A percentile compares a stretch with the other conserved stretches of the same genome.
These are phyloP conservation scores for Verticillium zaregamsianum DNA, from an alignment of 2,329 filamentous ascomycete species.

Conservation along the genomic window DNA sequence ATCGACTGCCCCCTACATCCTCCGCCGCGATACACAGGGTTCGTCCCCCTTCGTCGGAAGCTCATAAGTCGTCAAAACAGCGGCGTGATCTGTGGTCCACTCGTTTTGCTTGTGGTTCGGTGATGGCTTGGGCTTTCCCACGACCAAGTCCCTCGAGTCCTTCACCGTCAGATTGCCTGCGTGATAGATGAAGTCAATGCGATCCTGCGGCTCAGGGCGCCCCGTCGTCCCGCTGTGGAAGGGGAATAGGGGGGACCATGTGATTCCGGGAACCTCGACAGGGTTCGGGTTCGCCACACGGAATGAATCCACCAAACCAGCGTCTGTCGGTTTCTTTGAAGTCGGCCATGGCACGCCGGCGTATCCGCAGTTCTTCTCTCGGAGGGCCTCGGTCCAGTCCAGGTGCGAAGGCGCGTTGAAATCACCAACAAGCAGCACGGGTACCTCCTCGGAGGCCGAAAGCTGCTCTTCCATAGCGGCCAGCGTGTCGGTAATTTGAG, in stretches of 20 bases:
- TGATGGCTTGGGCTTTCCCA: slow-evolving; percentile 26
- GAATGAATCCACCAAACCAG: slow-evolving; percentile 35
- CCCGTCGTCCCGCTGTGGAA: slow-evolving; percentile 20
- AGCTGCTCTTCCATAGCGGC: slow-evolving; percentile 26
- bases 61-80: background rate
- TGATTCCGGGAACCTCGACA: slow-evolving; percentile 23
- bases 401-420: slow-evolving; percentile 40
- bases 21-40: background rate
- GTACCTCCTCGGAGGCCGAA: slow-evolving; percentile 22
- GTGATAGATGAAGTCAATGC: slow-evolving; percentile 39
- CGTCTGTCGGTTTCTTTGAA: slow-evolving; percentile 26
- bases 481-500: slow-evolving; percentile 31
- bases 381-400: slow-evolving; percentile 30
- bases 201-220: slow-evolving; percentile 30
- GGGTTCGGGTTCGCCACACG: slow-evolving; percentile 32
- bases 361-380: slow-evolving; percentile 30
- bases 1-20: too few species aligned
- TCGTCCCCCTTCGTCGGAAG: background rate
- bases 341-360: slow-evolving; percentile 32
- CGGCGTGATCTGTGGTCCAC: slow-evolving; percentile 34
- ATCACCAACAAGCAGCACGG: slow-evolving; percentile 34
- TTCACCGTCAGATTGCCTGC: slow-evolving; percentile 26
- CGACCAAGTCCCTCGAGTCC: slow-evolving; percentile 24
- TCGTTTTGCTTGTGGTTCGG: slow-evolving; percentile 32
- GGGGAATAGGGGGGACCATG: slow-evolving; percentile 36